These are phyloP conservation scores for Phlyctochytrium bullatum DNA, from an alignment of 192 early-diverging fungal genomes.

Conservation along the genomic window DNA sequence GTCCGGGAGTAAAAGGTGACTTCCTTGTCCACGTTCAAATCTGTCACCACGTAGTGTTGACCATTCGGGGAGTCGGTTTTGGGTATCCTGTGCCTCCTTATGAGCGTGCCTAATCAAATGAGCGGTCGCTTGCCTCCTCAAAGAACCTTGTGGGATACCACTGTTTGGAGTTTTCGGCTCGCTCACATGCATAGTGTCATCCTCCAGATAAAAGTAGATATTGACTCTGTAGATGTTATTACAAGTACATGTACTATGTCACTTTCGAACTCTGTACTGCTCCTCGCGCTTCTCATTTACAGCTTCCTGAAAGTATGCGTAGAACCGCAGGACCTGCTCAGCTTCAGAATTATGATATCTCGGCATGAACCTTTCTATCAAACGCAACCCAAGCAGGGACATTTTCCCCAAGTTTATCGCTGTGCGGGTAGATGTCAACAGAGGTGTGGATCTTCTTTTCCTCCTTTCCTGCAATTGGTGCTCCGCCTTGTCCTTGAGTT, in stretches of 20 bases:
- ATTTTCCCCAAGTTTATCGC: constrained; percentile 25
- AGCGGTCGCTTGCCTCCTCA: not conserved
- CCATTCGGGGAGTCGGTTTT: constrained; percentile 38
- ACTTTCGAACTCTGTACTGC: constrained; percentile 59
- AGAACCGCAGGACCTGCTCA: constrained; percentile 55
- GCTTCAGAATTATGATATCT: not conserved
- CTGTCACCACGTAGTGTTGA: constrained; percentile 52
- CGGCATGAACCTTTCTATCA: constrained; percentile 54
- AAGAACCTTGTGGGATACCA: constrained; percentile 59
- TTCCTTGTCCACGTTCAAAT: constrained; percentile 57
- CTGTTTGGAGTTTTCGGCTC: constrained; percentile 57
- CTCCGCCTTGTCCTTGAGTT: constrained; percentile 34
- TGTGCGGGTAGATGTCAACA: constrained; percentile 47
- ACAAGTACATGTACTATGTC: constrained; percentile 3
- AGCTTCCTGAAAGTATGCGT: constrained; percentile 62
- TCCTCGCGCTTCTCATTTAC: constrained; percentile 57
- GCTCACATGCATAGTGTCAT: constrained; percentile 62
- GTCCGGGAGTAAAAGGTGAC: constrained; percentile 58
- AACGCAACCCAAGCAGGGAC: constrained; percentile 62
- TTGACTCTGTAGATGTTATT: constrained; percentile 41
- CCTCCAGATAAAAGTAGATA: constrained; percentile 62
- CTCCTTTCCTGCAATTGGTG: constrained; percentile 41
- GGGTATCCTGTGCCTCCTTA: constrained; percentile 55
- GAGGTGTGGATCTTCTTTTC: constrained; percentile 51
- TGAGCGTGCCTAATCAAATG: constrained; percentile 44